Base-by-base conservation (phyloP, 1,284 basidiomycete genomes). In the Boletus hoseneyae region DNA sequence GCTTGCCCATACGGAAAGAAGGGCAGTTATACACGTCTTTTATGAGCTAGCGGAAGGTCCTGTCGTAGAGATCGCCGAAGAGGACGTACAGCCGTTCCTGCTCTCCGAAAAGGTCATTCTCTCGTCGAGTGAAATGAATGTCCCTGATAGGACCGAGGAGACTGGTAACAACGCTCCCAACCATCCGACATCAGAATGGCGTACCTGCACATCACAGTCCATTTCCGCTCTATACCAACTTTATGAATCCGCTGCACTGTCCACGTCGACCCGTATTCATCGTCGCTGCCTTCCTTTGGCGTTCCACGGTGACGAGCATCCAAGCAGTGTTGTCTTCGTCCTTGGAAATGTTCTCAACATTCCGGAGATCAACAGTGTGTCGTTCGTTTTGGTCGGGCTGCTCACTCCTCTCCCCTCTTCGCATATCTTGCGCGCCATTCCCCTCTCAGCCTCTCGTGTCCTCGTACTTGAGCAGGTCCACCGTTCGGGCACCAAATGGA, bases 401-500 rank as follows among this genome's bases (percentile, higher is more conserved):
- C 73, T 92, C 51, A 84, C 81, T 53, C 96, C 96, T 8, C 72
- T 95, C 3, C 78, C 85, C 11, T 65, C 82, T 13, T 78, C 82
- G 38, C 79, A 77, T 45, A 73, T 98, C 42, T 72, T 87, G 47
- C 69, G 70, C 30, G 74, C 76, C 33, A 80, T 97, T 38, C 85
- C 90, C 10, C 53, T 74, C 1, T 83, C 83, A 5, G 80, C 78
- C 33, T 78, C 80, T 40, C 83, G 82, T 40, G 79, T 98, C 48
- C 75, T 97, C 43, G 89, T 97, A 4, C 79, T 97, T 18, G 96
- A 94, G 69, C 90, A 88, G 69, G 76, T 87, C 21, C 74, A 78
- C 57, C 75, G 74, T 53, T 90, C 87, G 77, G 79, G 82, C 16
- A 87, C 86, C 45, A 93, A 93, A 70, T 96, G 91, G 83, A 88